Evolutionary conservation across 176 grass and related monocot genomes (phyloP).

Genomic region (Musa beccarii): DNA sequence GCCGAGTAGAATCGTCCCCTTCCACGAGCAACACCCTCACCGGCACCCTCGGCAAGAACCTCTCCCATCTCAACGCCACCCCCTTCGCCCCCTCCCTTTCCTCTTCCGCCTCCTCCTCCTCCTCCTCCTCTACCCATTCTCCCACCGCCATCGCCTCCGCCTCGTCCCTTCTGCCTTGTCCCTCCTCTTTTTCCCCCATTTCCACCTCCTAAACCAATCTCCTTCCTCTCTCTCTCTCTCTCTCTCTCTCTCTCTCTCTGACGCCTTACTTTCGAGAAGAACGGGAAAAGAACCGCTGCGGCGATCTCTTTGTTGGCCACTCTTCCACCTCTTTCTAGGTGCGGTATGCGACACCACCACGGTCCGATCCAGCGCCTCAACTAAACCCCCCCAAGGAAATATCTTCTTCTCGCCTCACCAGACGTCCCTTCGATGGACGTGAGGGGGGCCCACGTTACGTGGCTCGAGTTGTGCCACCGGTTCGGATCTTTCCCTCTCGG

Average conservation of each 20-base stretch:
- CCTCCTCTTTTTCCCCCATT: neutral
- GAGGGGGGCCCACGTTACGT: neutral
- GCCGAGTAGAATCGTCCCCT: constrained; percentile 88
- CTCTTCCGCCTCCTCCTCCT: constrained; percentile 28
- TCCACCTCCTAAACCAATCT: constrained; percentile 2
- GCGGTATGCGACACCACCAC: constrained; percentile 1
- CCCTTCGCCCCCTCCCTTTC: neutral
- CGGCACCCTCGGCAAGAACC: constrained; percentile 72
- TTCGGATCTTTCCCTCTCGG: neutral
- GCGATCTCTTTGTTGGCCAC: neutral
- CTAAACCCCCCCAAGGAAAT: neutral
- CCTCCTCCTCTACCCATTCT: constrained; percentile 24
- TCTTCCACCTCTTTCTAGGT: neutral
- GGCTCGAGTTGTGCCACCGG: neutral
- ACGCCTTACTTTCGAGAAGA: too few relatives aligned
- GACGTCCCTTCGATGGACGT: neutral
- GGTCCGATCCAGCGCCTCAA: neutral
- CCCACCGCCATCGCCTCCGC: neutral
- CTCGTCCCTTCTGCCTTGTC: constrained; percentile 8
- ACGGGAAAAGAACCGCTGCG: too few relatives aligned
- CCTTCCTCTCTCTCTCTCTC: neutral
- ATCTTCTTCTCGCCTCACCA: neutral
- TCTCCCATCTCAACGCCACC: constrained; percentile 24
- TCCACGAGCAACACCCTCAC: constrained; percentile 94
- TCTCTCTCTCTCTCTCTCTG: neutral